Base-by-base conservation (phyloP, 805 yeast species). In the Yarrowia sp. region DNA sequence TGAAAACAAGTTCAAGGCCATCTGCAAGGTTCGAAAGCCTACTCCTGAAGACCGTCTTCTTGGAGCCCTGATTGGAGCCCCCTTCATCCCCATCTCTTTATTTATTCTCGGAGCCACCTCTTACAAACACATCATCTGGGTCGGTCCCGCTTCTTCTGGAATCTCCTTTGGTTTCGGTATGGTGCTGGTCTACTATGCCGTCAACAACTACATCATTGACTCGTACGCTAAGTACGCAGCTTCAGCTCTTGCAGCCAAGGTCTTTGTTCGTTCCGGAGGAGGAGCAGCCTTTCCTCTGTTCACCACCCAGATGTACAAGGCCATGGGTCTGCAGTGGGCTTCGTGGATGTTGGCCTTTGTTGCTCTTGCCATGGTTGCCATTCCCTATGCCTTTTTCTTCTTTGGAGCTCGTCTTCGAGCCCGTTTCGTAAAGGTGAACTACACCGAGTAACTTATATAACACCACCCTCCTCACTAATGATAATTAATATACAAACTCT, bases 151-250 rank as follows among this genome's bases (percentile, higher is more conserved):
- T 75, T 79, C 85, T 44, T 81, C 84, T 12, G 85, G 86, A 26
- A 75, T 81, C 26, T 73, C 83, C 19, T 83, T 84, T 66, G 84
- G 85, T 8, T 74, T 78, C 68, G 87, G 87, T 24, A 80, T 84
- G 76, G 78, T 85, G 40, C 71, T 81, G 66, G 80, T 82, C 64
- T 85, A 85, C 78, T 82, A 82, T 68, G 90, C 92, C 72, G 92
- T 92, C 76, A 90, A 84, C 70, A 85, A 83, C 74, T 85, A 85
- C 71, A 80, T 85, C 67, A 83, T 92, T 73, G 97, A 92, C 76
- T 88, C 96, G 41, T 91, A 92, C 76, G 88, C 90, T 62, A 85
- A 87, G 71, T 73, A 64, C 51, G 76, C 76, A 51, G 76, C 87
- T 3, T 81, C 86, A 19, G 86, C 87, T 1, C 75, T 85, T 64